Conservation (phyloP, 139 green algal species). For the Tetraselmis chui region DNA sequence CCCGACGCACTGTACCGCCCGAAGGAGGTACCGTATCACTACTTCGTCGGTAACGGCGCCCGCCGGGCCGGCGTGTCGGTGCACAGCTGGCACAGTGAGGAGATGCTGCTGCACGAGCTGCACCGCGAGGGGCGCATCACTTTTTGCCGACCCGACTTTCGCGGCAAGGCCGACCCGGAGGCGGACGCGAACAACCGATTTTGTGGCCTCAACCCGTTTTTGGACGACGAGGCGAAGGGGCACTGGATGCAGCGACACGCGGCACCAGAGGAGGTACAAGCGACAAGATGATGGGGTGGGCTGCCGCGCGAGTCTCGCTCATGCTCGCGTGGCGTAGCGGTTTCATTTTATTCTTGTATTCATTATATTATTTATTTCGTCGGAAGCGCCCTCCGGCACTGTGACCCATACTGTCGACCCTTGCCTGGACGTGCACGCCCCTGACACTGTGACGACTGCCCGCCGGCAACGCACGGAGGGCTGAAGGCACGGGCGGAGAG, state of each 20-base stretch:
- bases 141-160: background rate
- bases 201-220: background rate
- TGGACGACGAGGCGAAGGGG: background rate
- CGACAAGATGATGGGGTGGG: too few species aligned
- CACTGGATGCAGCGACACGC: background rate
- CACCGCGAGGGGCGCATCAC: background rate
- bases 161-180: background rate
- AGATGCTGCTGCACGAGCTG: background rate
- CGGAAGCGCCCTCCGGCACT: too few species aligned
- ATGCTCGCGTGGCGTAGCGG: too few species aligned
- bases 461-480: too few species aligned
- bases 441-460: too few species aligned
- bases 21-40: background rate
- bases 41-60: background rate
- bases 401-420: too few species aligned
- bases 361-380: too few species aligned
- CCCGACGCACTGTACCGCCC: background rate
- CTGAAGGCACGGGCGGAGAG: too few species aligned
- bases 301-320: too few species aligned
- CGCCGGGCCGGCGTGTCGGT: background rate
- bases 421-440: too few species aligned
- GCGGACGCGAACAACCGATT: background rate
- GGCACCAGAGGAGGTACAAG: background rate
- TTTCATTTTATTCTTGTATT: too few species aligned
- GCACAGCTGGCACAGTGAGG: background rate